These are phyloP conservation scores for Bryum argenteum DNA, from an alignment of 225 moss, liverwort and hornwort genomes.

Conservation along the genomic window DNA sequence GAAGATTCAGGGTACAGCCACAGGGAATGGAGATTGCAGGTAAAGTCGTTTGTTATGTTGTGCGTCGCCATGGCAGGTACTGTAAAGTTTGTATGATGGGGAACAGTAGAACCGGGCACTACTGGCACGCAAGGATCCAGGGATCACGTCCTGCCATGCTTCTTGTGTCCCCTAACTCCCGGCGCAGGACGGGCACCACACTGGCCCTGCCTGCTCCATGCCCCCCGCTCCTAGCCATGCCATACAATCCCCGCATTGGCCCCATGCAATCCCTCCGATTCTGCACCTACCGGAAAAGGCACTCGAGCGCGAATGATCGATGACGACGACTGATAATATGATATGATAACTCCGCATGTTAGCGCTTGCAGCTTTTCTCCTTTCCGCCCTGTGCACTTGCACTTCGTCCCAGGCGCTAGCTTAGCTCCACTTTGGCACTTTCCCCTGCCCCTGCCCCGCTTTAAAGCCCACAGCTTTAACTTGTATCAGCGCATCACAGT, in stretches of 20 bases:
- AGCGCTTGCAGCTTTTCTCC: slow-evolving; percentile 19
- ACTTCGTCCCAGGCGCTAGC: slow-evolving; percentile 2
- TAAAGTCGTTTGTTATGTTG: too few species aligned
- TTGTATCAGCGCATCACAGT: neutral
- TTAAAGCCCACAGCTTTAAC: too few species aligned
- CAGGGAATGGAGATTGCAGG: too few species aligned
- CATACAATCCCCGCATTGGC: neutral
- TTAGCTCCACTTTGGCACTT: neutral
- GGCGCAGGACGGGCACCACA: neutral
- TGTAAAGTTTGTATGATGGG: too few species aligned
- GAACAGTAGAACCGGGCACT: too few species aligned
- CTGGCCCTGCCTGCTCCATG: neutral
- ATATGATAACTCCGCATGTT: slow-evolving; percentile 17
- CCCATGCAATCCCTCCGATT: too few species aligned
- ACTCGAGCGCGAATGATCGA: too few species aligned
- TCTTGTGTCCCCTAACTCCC: slow-evolving; percentile 16
- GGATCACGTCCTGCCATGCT: too few species aligned
- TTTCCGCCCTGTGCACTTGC: neutral
- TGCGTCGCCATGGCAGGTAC: too few species aligned
- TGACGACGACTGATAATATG: neutral
- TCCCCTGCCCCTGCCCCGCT: neutral
- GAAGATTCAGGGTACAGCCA: too few species aligned
- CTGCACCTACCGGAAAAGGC: neutral
- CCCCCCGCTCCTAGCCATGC: neutral
- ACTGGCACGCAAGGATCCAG: too few species aligned